Percentiles rank a stretch among this genome's conserved stretches.
phyloP scores from a whole-genome alignment of 202 grass and related monocot species.

The Hordeum pubiflorum region DNA sequence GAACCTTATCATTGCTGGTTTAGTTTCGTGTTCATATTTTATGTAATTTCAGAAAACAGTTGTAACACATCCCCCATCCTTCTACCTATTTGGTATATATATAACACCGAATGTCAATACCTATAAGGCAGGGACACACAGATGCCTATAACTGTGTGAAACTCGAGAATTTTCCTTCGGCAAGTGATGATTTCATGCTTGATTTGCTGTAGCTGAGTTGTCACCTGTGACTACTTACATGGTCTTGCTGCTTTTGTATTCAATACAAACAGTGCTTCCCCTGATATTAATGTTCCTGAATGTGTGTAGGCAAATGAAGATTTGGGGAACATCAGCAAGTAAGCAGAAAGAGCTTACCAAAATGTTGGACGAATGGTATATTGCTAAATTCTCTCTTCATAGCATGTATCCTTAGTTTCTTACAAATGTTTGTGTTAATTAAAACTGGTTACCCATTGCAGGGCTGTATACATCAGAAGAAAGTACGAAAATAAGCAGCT shows the following conservation, averaged over 20 bases:
- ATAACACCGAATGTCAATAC: not conserved
- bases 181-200: not conserved
- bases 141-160: not conserved
- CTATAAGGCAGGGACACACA: not conserved
- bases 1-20: not conserved
- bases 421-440: constrained; percentile 22
- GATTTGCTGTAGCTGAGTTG: not conserved
- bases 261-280: not conserved
- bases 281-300: constrained; percentile 20
- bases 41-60: not conserved
- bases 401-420: not conserved
- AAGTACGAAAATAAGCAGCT: constrained; percentile 75
- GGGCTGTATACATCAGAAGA: constrained; percentile 78
- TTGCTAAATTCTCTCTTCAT: constrained; percentile 16
- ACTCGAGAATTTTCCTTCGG: not conserved
- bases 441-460: constrained; percentile 23
- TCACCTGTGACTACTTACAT: not conserved
- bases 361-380: constrained; percentile 99
- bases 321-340: constrained; percentile 71
- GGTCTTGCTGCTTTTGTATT: not conserved
- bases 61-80: not conserved
- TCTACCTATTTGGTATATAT: not conserved
- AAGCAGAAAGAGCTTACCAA: constrained; percentile 85
- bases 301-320: constrained; percentile 79
- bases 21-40: not conserved